These are phyloP conservation scores for Solanum pennellii DNA, from an alignment of 257 asterid species.

Conservation along the genomic window DNA sequence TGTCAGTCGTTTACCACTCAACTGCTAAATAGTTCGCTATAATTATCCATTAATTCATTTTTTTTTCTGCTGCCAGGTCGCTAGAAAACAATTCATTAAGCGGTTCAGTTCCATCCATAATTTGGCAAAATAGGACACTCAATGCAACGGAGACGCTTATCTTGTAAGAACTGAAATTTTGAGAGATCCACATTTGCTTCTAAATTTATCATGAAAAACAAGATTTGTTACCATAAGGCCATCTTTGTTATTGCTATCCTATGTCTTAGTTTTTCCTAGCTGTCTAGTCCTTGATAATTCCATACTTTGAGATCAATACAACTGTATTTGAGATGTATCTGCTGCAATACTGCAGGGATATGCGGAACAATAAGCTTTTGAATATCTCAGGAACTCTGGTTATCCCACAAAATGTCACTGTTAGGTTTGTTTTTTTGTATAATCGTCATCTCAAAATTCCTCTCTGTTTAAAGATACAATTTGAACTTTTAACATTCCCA, in stretches of 20 bases:
- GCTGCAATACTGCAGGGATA: conserved; percentile 56
- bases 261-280: neutral
- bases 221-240: neutral
- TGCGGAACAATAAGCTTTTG: conserved; percentile 43
- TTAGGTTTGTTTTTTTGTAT: conserved; percentile 42
- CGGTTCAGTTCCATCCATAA: conserved; percentile 73
- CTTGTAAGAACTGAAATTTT: conserved; percentile 45
- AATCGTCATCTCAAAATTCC: neutral
- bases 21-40: neutral
- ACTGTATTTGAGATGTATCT: neutral
- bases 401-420: conserved; percentile 45
- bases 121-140: conserved; percentile 68
- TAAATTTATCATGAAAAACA: neutral
- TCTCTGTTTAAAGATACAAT: neutral
- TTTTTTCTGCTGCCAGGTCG: conserved; percentile 42
- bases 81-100: conserved; percentile 59
- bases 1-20: neutral
- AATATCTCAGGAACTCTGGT: conserved; percentile 40
- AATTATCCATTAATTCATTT: neutral
- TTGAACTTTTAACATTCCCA: neutral
- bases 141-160: conserved; percentile 49
- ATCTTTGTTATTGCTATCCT: neutral
- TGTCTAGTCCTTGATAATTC: neutral
- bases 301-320: neutral
- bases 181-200: neutral